Evolutionary conservation across 257 asterid species (phyloP), one percentile per base, ranked within the genome.

Genomic region (Ophiorrhiza pumila): DNA sequence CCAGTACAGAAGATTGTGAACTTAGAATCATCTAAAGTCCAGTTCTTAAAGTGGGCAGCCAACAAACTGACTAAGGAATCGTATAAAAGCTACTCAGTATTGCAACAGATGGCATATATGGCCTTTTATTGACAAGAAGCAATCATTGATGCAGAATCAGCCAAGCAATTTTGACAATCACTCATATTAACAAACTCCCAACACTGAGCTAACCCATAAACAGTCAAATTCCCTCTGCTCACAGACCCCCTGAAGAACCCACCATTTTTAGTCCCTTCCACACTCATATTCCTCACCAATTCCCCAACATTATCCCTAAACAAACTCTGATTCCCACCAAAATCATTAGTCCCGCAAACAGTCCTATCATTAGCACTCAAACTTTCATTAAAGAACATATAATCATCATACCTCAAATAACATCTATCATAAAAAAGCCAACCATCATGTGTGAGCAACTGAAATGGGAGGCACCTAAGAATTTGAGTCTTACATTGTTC

Each of bases 131-230:
- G 18, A 58, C 92, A 89, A 5, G 80, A 78, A 42, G 71, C 77
- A 72, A 85, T 72, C 25, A 82, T 81, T 2, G 67, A 46, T 53
- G 63, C 83, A 1, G 89, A 82, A 23, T 75, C 78, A 23, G 73
- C 75, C 83, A 89, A 80, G 75, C 92, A 89, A 11, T 27, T 45
- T 50, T 49, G 63, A 78, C 96, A 87, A 35, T 61, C 84, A 49
- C 76, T 73, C 72, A 81, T 80, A 45, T 75, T 84, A 75, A 89
- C 87, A 65, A 77, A 55, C 77, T 87, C 85, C 96, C 96, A 89
- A 76, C 92, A 89, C 75, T 89, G 96, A 72, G 89, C 89, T 83
- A 89, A 67, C 7, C 92, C 96, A 49, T 82, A 87, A 73, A 89
- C 92, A 0, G 83, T 81, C 80, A 82, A 78, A 71, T 81, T 86